Base-by-base conservation (phyloP, 2,329 filamentous ascomycete species). In the Penicillium rolfsii region DNA sequence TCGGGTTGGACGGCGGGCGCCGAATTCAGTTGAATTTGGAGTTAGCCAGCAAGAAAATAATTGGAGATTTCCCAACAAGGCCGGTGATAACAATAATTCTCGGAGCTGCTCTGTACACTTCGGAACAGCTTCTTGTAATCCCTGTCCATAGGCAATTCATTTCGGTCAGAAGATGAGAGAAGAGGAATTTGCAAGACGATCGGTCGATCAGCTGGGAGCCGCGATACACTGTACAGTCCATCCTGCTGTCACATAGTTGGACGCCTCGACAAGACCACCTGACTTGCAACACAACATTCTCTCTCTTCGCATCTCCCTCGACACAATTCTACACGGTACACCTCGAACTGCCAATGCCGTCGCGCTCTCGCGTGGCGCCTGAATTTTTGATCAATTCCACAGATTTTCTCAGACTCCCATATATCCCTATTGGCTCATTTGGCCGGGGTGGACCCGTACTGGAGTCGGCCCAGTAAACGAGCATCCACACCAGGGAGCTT, bases 401-500 rank as follows among this genome's bases (percentile, higher is more conserved):
- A n/a, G 45, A 28, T 48, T 30, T 53, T 36, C 33, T 40, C 5
- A 53, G 35, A 53, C 38, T 54, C 22, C 35, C 24, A 11, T 33
- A 16, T 33, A 49, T 9, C 33, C 9, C 63, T 24, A 70, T 58
- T 69, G 67, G 67, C 22, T 24, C 2, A 19, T n/a, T 22, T 62
- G 55, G 67, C 67, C 67, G 67, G 67, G 66, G 65, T 52, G 57
- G 48, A 33, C 45, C 36, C 14, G 36, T 55, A 49, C 55, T 66
- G 43, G 62, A 61, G 48, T 46, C 14, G 4, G 19, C 43, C 41
- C 62, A 57, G 46, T 48, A 46, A 53, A 53, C 41, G 7, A n/a
- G 19, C 19, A 53, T 64, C 67, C 66, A 69, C 67, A 58, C 28
- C 60, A 64, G 61, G 49, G 62, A 69, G 66, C 66, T 69, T 40